Conservation (phyloP, 1,284 basidiomycete species). For the Leccinum fallax region DNA sequence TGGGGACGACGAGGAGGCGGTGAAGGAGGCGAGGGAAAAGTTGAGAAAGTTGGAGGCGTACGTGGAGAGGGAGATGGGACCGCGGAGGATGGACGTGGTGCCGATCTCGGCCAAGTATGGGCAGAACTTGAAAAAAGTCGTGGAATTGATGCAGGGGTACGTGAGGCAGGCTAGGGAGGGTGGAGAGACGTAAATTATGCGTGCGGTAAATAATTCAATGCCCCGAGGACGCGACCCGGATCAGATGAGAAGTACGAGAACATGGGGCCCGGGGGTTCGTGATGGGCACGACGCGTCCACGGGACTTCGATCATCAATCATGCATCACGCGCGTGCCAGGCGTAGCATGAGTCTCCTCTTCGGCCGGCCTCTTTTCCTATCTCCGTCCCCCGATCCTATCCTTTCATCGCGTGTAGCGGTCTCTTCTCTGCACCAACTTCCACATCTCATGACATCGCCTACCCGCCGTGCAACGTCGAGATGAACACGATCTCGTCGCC, state of each 20-base stretch:
- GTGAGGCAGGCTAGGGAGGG: slow-evolving; percentile 57
- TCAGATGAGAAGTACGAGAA: background rate
- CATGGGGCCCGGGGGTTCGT: background rate
- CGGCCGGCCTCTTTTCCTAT: background rate
- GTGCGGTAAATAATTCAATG: background rate
- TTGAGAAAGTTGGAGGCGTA: slow-evolving; percentile 56
- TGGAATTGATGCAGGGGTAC: slow-evolving; percentile 64
- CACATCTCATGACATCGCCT: background rate
- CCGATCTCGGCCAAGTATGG: slow-evolving; percentile 82
- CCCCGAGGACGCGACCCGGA: background rate
- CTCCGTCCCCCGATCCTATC: background rate
- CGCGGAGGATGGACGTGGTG: slow-evolving; percentile 60
- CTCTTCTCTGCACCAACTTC: background rate
- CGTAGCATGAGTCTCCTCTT: background rate
- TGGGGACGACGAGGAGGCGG: slow-evolving; percentile 39
- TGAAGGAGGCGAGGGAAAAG: slow-evolving; percentile 61
- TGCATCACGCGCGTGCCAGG: background rate
- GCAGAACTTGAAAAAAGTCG: slow-evolving; percentile 72
- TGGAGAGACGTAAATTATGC: background rate
- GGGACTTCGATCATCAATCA: background rate
- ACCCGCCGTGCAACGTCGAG: slow-evolving; percentile 91
- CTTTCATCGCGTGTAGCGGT: background rate
- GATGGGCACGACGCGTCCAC: background rate
- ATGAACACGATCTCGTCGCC: slow-evolving; percentile 95
- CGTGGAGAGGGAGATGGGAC: slow-evolving; percentile 51